Conservation (phyloP, 352 stramenopile species). For the Phytophthora podocarpi region DNA sequence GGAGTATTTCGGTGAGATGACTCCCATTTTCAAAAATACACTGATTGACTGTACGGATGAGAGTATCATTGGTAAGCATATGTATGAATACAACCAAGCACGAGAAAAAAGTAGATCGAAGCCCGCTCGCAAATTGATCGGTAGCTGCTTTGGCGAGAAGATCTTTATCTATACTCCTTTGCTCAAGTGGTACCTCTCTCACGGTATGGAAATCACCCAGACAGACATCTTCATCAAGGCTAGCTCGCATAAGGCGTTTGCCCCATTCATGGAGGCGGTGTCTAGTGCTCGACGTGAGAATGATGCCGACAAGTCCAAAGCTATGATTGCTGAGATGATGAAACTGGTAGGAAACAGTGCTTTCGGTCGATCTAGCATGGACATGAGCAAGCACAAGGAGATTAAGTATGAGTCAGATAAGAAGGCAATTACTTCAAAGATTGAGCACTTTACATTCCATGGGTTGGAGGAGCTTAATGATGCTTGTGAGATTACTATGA, state of each 20-base stretch:
- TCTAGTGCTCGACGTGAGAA: conserved; percentile 30
- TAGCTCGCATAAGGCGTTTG: conserved; percentile 7
- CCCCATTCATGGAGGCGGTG: conserved; percentile 20
- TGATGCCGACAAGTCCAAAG: conserved; percentile 28
- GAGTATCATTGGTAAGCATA: neutral
- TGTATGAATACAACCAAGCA: neutral
- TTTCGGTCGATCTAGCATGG: conserved; percentile 11
- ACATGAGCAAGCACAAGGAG: conserved; percentile 14
- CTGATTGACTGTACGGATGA: neutral
- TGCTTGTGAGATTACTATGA: conserved; percentile 3
- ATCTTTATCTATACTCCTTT: neutral
- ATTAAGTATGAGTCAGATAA: conserved; percentile 1
- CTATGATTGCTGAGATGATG: conserved; percentile 5
- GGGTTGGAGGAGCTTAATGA: conserved; percentile 7
- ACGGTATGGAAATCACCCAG: neutral
- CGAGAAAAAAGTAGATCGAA: no score
- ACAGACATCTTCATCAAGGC: neutral
- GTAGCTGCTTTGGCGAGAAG: neutral
- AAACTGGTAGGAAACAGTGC: conserved; percentile 3
- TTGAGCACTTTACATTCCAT: conserved; percentile 7
- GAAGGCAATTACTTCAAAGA: neutral
- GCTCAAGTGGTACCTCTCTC: neutral
- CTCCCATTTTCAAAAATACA: no score
- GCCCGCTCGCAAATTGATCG: neutral
- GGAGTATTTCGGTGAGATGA: no score